Evolutionary conservation across 2,329 filamentous ascomycete species (phyloP), one percentile per base, ranked within the genome.

Genomic region (Penicillium sp.): DNA sequence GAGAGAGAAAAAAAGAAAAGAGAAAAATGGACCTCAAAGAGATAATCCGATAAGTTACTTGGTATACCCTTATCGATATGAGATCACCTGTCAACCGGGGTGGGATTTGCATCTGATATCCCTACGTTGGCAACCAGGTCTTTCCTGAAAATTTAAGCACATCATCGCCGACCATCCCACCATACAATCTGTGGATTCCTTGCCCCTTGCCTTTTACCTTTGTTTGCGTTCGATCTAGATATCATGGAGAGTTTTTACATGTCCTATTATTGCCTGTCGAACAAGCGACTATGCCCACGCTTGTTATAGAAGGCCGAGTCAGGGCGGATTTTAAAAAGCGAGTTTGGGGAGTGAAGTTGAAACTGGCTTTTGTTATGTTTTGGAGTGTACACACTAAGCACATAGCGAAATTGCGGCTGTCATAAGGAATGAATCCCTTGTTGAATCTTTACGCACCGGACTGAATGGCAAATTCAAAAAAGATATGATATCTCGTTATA

Each of bases 171-270:
- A 61, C 53, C n/a, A 43, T 52, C 53, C 54, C 41, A 52, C 49
- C 20, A 42, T 12, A 15, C 52, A 47, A 11, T 11, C 15, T 26
- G 50, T 58, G 60, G 61, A 56, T 41, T 55, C 56, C 45, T 55
- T 59, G 35, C 51, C 51, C 37, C 18, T n/a, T 35, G 31, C 31
- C 31, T 35, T 53, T 57, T 45, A 22, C 43, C 50, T 44, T 58
- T 40, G 18, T 48, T 47, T 55, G 43, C 43, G 58, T 57, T 49
- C 31, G 54, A 63, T 61, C 51, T 63, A 63, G 56, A 63, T 63
- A 61, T 64, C 62, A 61, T 54, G 53, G 35, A 64, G 55, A 57
- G 56, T 53, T 58, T 37, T 56, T 49, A 49, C 49, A 51, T 51
- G 20, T 43, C 41, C 26, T 50, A 47, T 53, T 54, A 55, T 56